Conservation (phyloP, 805 yeast species). For the Lachancea sp. region DNA sequence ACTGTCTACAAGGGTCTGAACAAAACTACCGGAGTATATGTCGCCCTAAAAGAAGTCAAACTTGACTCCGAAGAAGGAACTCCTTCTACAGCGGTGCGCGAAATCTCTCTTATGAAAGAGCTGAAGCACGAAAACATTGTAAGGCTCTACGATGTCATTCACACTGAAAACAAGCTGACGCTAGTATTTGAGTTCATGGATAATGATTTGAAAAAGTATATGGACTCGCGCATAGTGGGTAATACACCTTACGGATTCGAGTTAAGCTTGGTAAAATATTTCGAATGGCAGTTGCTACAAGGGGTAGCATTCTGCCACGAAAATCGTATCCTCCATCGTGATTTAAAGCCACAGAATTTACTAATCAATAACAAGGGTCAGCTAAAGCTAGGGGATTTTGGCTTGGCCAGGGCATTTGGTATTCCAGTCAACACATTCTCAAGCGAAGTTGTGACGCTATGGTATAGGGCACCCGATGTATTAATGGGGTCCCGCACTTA, state of each 20-base stretch:
- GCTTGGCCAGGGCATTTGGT: constrained; percentile 94
- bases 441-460: constrained; percentile 94
- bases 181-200: constrained; percentile 91
- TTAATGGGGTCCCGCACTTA: constrained; percentile 93
- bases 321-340: constrained; percentile 90
- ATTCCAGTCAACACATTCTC: constrained; percentile 95
- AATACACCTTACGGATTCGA: constrained; percentile 34
- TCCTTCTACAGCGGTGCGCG: constrained; percentile 96
- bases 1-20: constrained; percentile 96
- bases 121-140: constrained; percentile 91
- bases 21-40: constrained; percentile 85
- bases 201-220: constrained; percentile 89
- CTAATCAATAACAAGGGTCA: constrained; percentile 94
- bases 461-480: constrained; percentile 98
- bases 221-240: constrained; percentile 58
- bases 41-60: constrained; percentile 91
- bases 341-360: constrained; percentile 92
- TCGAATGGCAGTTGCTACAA: constrained; percentile 84
- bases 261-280: constrained; percentile 67
- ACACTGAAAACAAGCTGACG: constrained; percentile 89
- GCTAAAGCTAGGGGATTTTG: constrained; percentile 86
- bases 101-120: constrained; percentile 89
- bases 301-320: constrained; percentile 93
- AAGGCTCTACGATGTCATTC: constrained; percentile 86
- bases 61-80: constrained; percentile 97